These are phyloP conservation scores for Pyrenochaeta sp. DNA, from an alignment of 2,329 filamentous ascomycete species.

Conservation along the genomic window DNA sequence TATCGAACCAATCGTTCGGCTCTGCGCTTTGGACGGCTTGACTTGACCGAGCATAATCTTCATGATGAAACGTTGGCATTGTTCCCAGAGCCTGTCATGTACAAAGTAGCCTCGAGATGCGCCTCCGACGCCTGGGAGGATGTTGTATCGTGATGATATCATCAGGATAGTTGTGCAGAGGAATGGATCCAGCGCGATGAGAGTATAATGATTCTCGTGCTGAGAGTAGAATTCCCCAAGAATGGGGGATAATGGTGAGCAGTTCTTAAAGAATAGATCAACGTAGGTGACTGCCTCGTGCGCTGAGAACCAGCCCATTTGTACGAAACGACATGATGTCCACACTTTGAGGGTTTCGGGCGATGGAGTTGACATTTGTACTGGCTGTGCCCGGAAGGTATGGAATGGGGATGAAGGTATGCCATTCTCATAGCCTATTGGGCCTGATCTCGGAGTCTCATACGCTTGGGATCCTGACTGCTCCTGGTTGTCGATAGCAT, in stretches of 20 bases:
- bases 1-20: constrained; percentile 60
- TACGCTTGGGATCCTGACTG: constrained; percentile 46
- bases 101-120: constrained; percentile 61
- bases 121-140: constrained; percentile 47
- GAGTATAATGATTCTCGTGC: constrained; percentile 56
- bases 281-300: constrained; percentile 62
- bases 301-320: constrained; percentile 64
- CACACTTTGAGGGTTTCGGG: constrained; percentile 55
- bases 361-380: constrained; percentile 49
- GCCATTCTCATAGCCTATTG: constrained; percentile 30
- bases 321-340: constrained; percentile 61
- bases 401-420: constrained; percentile 37
- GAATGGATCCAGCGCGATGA: constrained; percentile 61
- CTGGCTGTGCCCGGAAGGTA: constrained; percentile 43
- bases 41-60: constrained; percentile 63
- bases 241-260: constrained; percentile 60
- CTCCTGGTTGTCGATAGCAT: constrained; percentile 45
- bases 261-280: constrained; percentile 61
- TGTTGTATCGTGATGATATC: constrained; percentile 62
- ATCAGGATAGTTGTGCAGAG: constrained; percentile 62
- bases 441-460: constrained; percentile 45
- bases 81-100: constrained; percentile 62
- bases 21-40: constrained; percentile 58
- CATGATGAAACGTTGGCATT: constrained; percentile 62
- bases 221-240: constrained; percentile 59